Base-by-base conservation (phyloP, 2,329 filamentous ascomycete genomes). In the Xylaria sp. region DNA sequence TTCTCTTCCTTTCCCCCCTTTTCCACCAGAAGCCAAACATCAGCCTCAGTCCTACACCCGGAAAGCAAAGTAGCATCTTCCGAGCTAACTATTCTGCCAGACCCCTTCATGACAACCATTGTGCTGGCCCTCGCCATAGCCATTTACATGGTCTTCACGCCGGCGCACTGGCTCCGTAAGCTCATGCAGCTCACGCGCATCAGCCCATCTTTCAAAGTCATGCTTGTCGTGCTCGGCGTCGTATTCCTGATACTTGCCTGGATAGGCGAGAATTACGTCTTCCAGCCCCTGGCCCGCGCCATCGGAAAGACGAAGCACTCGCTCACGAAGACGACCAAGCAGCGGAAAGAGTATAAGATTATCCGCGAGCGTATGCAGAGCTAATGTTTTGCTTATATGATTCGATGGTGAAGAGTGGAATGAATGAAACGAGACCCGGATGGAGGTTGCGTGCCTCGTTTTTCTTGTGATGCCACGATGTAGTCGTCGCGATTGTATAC, bases 131-230 rank as follows among this genome's bases (percentile, higher is more conserved):
- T 96, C 4, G 78, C 86, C 0, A 83, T 96, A 43, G 91, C 91
- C 0, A 79, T 87, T 1, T 96, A 97, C 78, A 94, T 99, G 91
- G 85, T 97, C 32, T 85, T 94, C 70, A 85, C 87, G 30, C 93
- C 95, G 0, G 88, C 90, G 0, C 80, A 84, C 23, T 91, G 90
- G 86, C 80, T 98, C 13, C 84, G 82, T 65, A 82, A 87, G 23
- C 79, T 94, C 52, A 99, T 99, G 94, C 89, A 98, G 78, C 82
- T 99, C 67, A 98, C 94, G 0, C 84, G 84, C 59, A 90, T 97
- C 84, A 90, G 89, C 43, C 81, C 83, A 72, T 83, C 86, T 60
- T 99, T 97, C 80, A 90, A 91, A 76, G 60, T 89, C 13, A 92
- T 93, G 74, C 81, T 98, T 43, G 76, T 97, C 2, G 81, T 82